Evolutionary conservation across 140 eudicot species (phyloP), one percentile per base, ranked within the genome.

Genomic region (Anethum foeniculum): DNA sequence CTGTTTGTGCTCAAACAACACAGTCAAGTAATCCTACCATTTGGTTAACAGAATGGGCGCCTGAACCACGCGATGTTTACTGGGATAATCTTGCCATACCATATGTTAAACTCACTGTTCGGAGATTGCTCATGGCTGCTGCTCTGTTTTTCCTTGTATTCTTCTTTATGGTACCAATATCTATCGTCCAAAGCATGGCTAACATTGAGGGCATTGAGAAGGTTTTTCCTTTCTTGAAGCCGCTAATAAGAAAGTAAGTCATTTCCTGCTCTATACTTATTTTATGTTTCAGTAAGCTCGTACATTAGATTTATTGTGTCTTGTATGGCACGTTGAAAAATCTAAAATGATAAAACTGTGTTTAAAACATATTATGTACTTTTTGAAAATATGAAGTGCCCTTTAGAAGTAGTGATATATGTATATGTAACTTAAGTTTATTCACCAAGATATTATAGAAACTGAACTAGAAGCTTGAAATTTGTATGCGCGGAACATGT

Each of bases 21-120:
- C 97, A 90, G 85, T 81, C 97, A 21, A 85, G 92, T 77, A 91
- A 95, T 83, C 97, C 99, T 46, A 95, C 99, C 48, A 77, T 83
- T 60, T 95, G 99, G 99, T 89, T 95, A 78, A 95, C 99, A 13
- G 89, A 92, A 41, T 95, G 99, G 99, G 99, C 99, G 58, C 96
- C 98, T 19, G 97, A 94, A 82, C 98, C 98, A 82, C 93, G 96
- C 71, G 97, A 94, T 75, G 95, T 95, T 80, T 95, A 85, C 78
- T 95, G 99, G 97, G 82, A 87, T 77, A 95, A 95, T 83, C 94
- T 95, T 28, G 89, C 97, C 18, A 95, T 95, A 86, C 99, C 97
- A 46, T 95, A 78, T 39, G 95, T 92, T 76, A 91, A 92, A 80
- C 93, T 92, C 62, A 86, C 85, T 52, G 71, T 92, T 74, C 87